phyloP scores from a whole-genome alignment of 768 basidiomycete genomes.

The Lepiota venenata region DNA sequence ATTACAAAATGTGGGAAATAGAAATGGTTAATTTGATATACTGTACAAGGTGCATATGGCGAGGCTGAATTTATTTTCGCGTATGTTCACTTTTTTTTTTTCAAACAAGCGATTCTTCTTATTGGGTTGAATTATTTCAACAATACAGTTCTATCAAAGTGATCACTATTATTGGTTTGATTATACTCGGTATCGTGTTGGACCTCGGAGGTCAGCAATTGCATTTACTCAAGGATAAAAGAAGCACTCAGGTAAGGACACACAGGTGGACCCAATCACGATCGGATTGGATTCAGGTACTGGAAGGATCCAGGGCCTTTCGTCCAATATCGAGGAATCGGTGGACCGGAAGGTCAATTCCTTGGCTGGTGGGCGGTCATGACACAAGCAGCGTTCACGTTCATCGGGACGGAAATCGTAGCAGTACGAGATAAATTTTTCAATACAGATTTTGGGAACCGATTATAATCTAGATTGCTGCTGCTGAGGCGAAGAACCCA shows the following conservation, averaged over 20 bases:
- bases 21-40: neutral
- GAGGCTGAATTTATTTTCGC: slow-evolving; percentile 89
- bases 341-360: slow-evolving; percentile 75
- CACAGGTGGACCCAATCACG: slow-evolving; percentile 75
- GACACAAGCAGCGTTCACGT: slow-evolving; percentile 90
- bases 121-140: neutral
- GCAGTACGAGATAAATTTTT: slow-evolving; percentile 58
- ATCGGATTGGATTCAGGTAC: slow-evolving; percentile 70
- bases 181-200: slow-evolving; percentile 66
- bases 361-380: slow-evolving; percentile 54
- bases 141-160: slow-evolving; percentile 77
- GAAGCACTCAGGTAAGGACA: neutral
- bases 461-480: slow-evolving; percentile 56
- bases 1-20: neutral
- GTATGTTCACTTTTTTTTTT: slow-evolving; percentile 35
- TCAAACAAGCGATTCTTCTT: neutral
- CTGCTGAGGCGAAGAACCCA: slow-evolving; percentile 88
- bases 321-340: slow-evolving; percentile 61
- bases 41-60: slow-evolving; percentile 59
- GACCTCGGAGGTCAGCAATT: slow-evolving; percentile 64
- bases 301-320: slow-evolving; percentile 92
- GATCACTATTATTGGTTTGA: slow-evolving; percentile 70
- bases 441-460: too few relatives aligned
- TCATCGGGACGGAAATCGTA: slow-evolving; percentile 91
- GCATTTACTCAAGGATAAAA: neutral